Evolutionary conservation across 2,329 filamentous ascomycete genomes (phyloP), one percentile per base, ranked within the genome.

Genomic region (Talaromyces atroroseus): DNA sequence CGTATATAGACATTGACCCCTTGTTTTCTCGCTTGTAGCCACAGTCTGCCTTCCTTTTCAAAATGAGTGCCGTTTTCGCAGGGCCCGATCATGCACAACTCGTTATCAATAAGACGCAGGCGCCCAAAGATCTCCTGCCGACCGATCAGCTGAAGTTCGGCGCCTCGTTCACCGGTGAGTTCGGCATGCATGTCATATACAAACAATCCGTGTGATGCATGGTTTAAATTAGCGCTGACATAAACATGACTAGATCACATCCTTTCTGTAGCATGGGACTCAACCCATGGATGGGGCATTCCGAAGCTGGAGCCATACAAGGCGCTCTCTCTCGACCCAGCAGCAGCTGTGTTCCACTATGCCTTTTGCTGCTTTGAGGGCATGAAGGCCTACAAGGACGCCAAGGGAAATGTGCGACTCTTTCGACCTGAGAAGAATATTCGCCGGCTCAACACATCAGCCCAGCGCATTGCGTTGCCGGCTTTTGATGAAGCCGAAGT

Each of bases 331-430:
- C 83, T 95, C 66, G 87, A 90, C 77, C 90, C 90, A 36, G 92
- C 87, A 4, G 89, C 90, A 14, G 89, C 85, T 3, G 85, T 86
- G 59, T 81, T 95, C 59, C 90, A 95, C 79, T 95, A 95, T 74
- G 90, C 90, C 11, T 95, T 90, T 49, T 88, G 92, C 74, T 95
- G 90, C 73, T 95, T 95, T 75, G 90, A 95, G 75, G 90, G 90
- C 12, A 80, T 86, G 76, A 95, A 95, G 74, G 83, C 83, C 47
- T 83, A 84, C 70, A 85, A 83, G 67, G 75, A 85, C 69, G 73
- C 81, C 62, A 88, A 92, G 70, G 86, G 86, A 64, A 82, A 81
- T 65, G 80, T 92, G 55, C 85, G 89, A 58, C 76, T 92, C 56
- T 92, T 92, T 81, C 85, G 89, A n/a, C 86, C 88, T 0, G 77